These are phyloP conservation scores for Fraxinus sp. DNA, from an alignment of 305 asterid species.

Conservation along the genomic window DNA sequence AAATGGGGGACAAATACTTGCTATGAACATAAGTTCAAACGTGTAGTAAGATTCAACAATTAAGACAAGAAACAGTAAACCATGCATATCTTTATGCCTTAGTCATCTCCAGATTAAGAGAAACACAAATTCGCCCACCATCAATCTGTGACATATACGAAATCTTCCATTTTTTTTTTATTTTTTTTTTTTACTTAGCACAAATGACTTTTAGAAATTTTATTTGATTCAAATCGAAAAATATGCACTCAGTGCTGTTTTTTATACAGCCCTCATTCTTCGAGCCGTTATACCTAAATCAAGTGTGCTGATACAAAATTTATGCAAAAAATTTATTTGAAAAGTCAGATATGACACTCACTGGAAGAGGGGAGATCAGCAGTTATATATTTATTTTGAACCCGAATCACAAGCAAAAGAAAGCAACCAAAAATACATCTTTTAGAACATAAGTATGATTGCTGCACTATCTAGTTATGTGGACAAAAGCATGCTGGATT, in stretches of 20 bases:
- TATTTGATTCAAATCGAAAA: neutral
- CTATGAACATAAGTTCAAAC: neutral
- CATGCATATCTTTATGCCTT: slow-evolving; percentile 21
- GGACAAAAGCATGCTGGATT: neutral
- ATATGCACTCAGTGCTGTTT: neutral
- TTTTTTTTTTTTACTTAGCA: neutral
- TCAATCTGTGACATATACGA: neutral
- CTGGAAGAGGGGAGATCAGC: neutral
- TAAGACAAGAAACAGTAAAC: slow-evolving; percentile 11
- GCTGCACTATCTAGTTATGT: neutral
- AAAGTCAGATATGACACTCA: slow-evolving; percentile 8
- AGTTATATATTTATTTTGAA: slow-evolving; percentile 10
- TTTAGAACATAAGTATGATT: neutral
- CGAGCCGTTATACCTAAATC: neutral
- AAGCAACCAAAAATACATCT: slow-evolving; percentile 8
- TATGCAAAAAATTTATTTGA: neutral
- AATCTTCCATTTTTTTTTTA: neutral
- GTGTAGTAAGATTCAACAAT: slow-evolving; percentile 4
- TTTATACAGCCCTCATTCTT: neutral
- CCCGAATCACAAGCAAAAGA: slow-evolving; percentile 6
- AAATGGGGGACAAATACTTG: neutral
- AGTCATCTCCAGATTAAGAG: neutral
- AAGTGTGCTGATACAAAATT: slow-evolving; percentile 1
- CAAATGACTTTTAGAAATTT: neutral
- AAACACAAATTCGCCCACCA: neutral